A percentile compares a stretch with the other conserved stretches of the same genome.
Evolutionary conservation across 106 monocot genomes (phyloP).

Genomic region (Amphibolis antarctica): DNA sequence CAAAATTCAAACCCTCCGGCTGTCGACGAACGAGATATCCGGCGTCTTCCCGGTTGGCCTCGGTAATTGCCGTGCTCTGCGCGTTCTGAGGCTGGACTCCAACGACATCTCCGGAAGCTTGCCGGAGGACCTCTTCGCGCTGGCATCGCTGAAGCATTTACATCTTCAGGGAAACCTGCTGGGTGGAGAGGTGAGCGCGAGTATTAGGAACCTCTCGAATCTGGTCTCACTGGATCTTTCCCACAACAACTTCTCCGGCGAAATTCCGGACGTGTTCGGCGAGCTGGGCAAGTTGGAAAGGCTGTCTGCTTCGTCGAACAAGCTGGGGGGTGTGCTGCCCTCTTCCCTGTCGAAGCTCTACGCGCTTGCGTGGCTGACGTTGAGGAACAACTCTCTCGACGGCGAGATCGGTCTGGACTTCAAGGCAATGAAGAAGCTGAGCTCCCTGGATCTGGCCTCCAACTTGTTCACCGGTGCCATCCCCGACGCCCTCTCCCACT

Average conservation of each 20-base stretch:
- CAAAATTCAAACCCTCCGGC: conserved; percentile 16
- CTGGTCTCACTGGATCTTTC: conserved; percentile 49
- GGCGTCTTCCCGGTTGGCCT: conserved; percentile 35
- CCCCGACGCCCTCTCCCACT: conserved; percentile 27
- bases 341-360: conserved; percentile 31
- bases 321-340: conserved; percentile 29
- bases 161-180: conserved; percentile 35
- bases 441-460: conserved; percentile 35
- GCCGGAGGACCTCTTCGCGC: conserved; percentile 36
- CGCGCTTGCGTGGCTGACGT: conserved; percentile 16
- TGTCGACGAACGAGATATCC: conserved; percentile 37
- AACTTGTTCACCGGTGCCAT: conserved; percentile 38
- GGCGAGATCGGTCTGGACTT: conserved; percentile 37
- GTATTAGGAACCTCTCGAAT: conserved; percentile 34
- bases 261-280: conserved; percentile 35
- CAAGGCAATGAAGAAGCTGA: conserved; percentile 17
- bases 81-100: conserved; percentile 23
- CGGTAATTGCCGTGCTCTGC: conserved; percentile 30
- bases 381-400: conserved; percentile 48
- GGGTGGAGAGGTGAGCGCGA: conserved; percentile 19
- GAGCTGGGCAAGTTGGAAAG: conserved; percentile 24
- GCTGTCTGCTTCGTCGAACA: conserved; percentile 21
- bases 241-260: conserved; percentile 28
- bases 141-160: conserved; percentile 24
- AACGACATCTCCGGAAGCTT: conserved; percentile 35